Conservation (phyloP, 2,329 filamentous ascomycete species). For the Cyphellophora attinorum region DNA sequence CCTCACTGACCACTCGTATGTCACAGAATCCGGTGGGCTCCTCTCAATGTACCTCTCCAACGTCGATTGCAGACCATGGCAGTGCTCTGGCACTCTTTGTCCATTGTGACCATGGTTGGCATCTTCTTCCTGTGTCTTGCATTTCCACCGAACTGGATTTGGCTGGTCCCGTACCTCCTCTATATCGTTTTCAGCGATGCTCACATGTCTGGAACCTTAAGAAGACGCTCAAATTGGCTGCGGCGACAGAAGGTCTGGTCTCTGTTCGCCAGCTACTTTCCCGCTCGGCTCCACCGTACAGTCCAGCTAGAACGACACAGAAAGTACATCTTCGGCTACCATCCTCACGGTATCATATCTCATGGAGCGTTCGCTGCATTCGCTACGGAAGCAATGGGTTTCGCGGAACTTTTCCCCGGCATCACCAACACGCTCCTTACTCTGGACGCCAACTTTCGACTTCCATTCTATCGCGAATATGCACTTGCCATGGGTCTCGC, state of each 20-base stretch:
- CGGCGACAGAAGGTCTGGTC: constrained; percentile 71
- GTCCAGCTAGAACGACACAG: constrained; percentile 66
- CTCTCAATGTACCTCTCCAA: constrained; percentile 61
- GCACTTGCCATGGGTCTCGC: constrained; percentile 78
- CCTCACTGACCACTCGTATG: neutral
- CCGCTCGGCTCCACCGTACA: constrained; percentile 77
- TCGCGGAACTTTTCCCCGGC: constrained; percentile 78
- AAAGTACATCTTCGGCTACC: constrained; percentile 96
- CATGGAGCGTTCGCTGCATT: constrained; percentile 93
- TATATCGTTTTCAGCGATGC: constrained; percentile 68
- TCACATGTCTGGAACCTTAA: constrained; percentile 64
- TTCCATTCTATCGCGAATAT: constrained; percentile 91
- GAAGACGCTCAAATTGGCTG: constrained; percentile 63
- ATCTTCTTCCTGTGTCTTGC: constrained; percentile 82
- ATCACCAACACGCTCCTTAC: constrained; percentile 92
- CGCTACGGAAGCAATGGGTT: constrained; percentile 79
- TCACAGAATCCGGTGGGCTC: constrained; percentile 69
- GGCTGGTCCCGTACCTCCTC: constrained; percentile 66
- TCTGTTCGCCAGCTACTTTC: constrained; percentile 87
- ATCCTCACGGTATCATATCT: constrained; percentile 94
- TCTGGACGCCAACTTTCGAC: constrained; percentile 89
- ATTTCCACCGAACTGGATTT: constrained; percentile 85
- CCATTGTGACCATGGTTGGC: constrained; percentile 61
- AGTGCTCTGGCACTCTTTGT: constrained; percentile 63
- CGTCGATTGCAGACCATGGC: constrained; percentile 69